Base-by-base conservation (phyloP, 352 stramenopile genomes). In the Phytophthora vignae region DNA sequence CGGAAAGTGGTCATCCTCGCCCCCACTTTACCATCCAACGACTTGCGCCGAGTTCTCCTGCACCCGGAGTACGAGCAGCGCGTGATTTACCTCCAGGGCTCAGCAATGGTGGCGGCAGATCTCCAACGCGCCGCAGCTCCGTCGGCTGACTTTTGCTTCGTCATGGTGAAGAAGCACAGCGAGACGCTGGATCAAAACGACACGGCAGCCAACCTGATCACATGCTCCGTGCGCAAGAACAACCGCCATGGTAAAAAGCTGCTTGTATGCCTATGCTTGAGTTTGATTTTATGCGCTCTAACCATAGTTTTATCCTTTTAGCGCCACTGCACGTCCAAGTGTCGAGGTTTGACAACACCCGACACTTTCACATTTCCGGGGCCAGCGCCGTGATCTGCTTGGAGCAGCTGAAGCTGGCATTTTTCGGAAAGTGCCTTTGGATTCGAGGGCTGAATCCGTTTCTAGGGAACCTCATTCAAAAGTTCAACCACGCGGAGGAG, bases 251-350 rank as follows among this genome's bases (percentile, higher is more conserved):
- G 87, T 92, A 69, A 53, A 11, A 17, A 19, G 11, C 12, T 59
- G 27, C 14, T 62, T 12, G 5, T 52, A 42, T 22, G n/a, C 40
- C 27, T 27, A 31, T 31, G 27, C 1, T 25, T 31, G 2, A 40
- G 2, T 40, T 40, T 40, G 33, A 11, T 0, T 40, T 25, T 25
- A 25, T 25, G 1, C 12, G 33, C 2, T 40, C 33, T 40, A 40
- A 40, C 33, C 11, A 40, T 15, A 10, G 11, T 9, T 55, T 68
- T 12, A 22, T 56, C 38, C 10, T 61, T 56, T 8, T 61, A 82
- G 88, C 83, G 8, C 87, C 82, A 4, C 56, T 96, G 4, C 92
- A 91, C 52, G 83, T 92, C 8, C 87, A 96, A 74, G 83, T 96
- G 5, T 90, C 90, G 49, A 90, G 91, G 63, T 79, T 78, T 19